Base-by-base conservation (phyloP, 306 rosid species). In the Prunus fruticosa region DNA sequence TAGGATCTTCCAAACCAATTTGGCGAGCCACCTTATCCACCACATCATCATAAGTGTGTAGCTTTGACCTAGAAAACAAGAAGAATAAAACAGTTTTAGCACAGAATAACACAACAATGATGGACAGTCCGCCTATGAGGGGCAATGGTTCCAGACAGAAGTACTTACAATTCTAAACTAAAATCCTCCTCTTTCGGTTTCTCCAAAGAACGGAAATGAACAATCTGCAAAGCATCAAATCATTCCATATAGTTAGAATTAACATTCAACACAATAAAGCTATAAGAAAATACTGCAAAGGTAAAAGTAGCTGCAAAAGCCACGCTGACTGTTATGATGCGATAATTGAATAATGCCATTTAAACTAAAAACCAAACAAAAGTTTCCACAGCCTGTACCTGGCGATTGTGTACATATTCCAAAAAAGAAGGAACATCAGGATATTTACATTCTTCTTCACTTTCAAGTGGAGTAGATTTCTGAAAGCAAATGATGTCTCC, bases 401-500 rank as follows among this genome's bases (percentile, higher is more conserved):
- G 93, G 72, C 98, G 98, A 79, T 92, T 92, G 81, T 91, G 95
- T 56, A 94, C 96, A 77, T 92, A 94, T 62, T 94, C 95, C 85
- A 94, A 85, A 83, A 83, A 94, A 14, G 97, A 88, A 54, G 91
- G 93, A 75, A 94, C 91, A 73, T 89, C 92, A 46, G 98, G 89
- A 79, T 87, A 92, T 62, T 77, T 89, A 84, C 78, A 86, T 41
- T 75, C 89, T 76, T 89, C 89, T 76, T 76, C 86, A 60, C 76
- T 76, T 56, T 76, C 86, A 74, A 67, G 75, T 38, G 78, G 74
- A 69, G 84, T 67, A 78, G 83, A 67, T 77, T 90, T 94, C 87
- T 94, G 97, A 79, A 89, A 86, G 88, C 98, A 94, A 73, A 94
- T 89, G 78, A 94, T 94, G 81, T 94, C 98, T 60, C 98, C 98